Evolutionary conservation across 2,329 filamentous ascomycete species (phyloP).

Genomic region (Penicillium polonicum): DNA sequence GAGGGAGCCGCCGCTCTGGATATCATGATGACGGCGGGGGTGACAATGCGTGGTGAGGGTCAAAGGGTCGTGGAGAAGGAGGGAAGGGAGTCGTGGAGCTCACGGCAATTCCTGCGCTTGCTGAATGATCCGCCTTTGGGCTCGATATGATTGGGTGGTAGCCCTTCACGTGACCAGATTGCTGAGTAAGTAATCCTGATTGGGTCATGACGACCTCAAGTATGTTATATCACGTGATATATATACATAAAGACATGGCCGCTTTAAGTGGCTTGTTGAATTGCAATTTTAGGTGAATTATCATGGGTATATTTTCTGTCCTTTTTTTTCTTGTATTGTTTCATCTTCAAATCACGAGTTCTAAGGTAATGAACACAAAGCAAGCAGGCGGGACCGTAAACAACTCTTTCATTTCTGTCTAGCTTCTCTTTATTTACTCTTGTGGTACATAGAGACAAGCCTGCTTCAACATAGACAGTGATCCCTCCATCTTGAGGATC

Average conservation of each 20-base stretch:
- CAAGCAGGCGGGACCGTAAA: background rate
- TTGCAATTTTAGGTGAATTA: background rate
- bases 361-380: background rate
- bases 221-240: background rate
- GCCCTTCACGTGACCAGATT: slow-evolving; percentile 28
- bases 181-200: slow-evolving; percentile 22
- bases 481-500: slow-evolving; percentile 27
- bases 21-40: slow-evolving; percentile 41
- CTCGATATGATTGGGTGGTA: slow-evolving; percentile 35
- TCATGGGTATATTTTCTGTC: background rate
- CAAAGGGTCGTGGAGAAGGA: slow-evolving; percentile 26
- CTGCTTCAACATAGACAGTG: slow-evolving; percentile 30
- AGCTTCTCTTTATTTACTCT: slow-evolving; percentile 9
- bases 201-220: slow-evolving; percentile 13
- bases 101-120: slow-evolving; percentile 39
- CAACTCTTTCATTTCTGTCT: background rate
- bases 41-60: slow-evolving; percentile 35
- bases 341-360: no score
- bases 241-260: background rate
- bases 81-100: slow-evolving; percentile 32
- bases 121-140: slow-evolving; percentile 43
- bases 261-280: background rate
- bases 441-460: slow-evolving; percentile 41
- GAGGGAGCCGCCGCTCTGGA: slow-evolving; percentile 48
- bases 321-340: background rate